phyloP scores from a whole-genome alignment of 129 eudicot species.

The Sambucus nigra region DNA sequence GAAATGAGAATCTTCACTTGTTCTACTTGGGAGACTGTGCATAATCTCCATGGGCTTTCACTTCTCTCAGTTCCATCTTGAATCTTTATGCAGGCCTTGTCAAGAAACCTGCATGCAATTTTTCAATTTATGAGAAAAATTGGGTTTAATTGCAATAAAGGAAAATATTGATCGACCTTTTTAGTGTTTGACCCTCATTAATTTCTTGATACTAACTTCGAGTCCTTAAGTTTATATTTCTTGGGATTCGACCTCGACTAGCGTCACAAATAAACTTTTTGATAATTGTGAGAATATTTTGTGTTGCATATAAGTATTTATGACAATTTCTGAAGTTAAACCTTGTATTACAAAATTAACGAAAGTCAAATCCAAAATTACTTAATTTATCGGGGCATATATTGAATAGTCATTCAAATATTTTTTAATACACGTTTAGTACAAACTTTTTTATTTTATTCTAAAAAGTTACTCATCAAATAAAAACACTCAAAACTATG shows the following conservation, averaged over 20 bases:
- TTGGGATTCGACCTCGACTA: no score
- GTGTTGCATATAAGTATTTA: no score
- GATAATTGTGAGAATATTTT: background rate
- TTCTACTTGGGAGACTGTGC: slow-evolving; percentile 71
- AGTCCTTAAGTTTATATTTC: no score
- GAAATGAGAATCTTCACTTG: slow-evolving; percentile 67
- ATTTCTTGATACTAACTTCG: no score
- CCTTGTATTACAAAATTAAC: no score
- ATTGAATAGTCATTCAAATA: background rate
- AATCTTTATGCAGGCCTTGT: slow-evolving; percentile 72
- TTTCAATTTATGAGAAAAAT: background rate
- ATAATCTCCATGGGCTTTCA: slow-evolving; percentile 72
- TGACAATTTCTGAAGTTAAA: no score
- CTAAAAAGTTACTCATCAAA: no score
- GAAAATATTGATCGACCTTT: background rate
- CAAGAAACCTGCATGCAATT: slow-evolving; percentile 41
- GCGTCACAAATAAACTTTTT: background rate
- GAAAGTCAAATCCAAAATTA: no score
- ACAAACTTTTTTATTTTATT: no score
- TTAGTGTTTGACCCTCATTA: background rate
- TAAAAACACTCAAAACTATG: no score
- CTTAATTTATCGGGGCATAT: no score
- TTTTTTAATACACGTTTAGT: no score
- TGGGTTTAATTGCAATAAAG: background rate
- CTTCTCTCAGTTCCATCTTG: slow-evolving; percentile 28